Percentiles rank a stretch among this genome's conserved stretches.
These are phyloP conservation scores for Umbelopsis sp. DNA, from an alignment of 371 early-diverging fungal genomes.

Conservation along the genomic window DNA sequence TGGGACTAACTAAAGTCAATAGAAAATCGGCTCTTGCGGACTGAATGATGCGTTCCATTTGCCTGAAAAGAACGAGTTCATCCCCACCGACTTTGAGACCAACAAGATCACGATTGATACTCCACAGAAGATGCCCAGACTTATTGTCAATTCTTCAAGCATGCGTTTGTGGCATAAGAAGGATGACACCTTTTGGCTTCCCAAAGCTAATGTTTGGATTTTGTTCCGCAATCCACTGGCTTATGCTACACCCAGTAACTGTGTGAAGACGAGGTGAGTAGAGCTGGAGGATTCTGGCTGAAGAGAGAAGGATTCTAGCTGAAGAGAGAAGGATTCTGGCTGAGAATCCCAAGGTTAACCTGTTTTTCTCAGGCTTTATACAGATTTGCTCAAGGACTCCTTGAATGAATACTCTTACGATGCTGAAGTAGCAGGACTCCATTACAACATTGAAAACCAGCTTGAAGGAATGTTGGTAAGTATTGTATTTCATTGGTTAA, in stretches of 20 bases:
- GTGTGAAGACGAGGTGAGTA: constrained; percentile 47
- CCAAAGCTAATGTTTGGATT: constrained; percentile 70
- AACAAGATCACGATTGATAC: constrained; percentile 47
- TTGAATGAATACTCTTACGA: constrained; percentile 86
- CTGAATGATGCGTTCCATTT: constrained; percentile 65
- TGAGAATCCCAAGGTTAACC: background rate
- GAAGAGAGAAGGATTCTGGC: too few species aligned
- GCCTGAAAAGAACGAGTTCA: constrained; percentile 81
- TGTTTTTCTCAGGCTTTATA: constrained; percentile 55
- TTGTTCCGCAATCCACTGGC: constrained; percentile 63
- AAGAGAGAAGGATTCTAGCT: too few species aligned
- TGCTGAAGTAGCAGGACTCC: constrained; percentile 86
- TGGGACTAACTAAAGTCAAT: background rate
- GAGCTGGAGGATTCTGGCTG: too few species aligned
- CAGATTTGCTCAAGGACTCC: constrained; percentile 78
- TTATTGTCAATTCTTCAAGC: constrained; percentile 67
- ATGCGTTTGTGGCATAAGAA: constrained; percentile 91
- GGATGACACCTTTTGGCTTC: constrained; percentile 90
- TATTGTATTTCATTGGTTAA: too few species aligned
- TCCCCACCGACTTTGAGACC: constrained; percentile 75
- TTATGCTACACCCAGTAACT: constrained; percentile 63
- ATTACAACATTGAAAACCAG: constrained; percentile 70
- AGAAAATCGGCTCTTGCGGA: constrained; percentile 7
- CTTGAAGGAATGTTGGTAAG: constrained; percentile 66
- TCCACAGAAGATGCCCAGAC: constrained; percentile 45